phyloP scores from a whole-genome alignment of 2,329 filamentous ascomycete species.

The Cladobotryum mycophilum region DNA sequence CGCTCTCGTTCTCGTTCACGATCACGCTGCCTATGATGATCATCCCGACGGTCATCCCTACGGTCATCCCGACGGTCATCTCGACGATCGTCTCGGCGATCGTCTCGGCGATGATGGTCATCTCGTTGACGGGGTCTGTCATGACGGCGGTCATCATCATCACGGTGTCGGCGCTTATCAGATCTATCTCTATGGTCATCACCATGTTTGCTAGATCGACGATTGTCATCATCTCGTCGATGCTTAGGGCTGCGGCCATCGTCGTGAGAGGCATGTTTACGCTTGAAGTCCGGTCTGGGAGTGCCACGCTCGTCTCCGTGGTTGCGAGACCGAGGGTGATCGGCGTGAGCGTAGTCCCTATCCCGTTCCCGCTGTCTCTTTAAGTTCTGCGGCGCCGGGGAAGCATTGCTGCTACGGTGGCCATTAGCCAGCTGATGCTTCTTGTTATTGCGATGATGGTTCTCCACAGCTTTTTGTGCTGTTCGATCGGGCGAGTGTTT shows the following conservation, averaged over 20 bases:
- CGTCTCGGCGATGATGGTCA: slow-evolving; percentile 24
- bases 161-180: slow-evolving; percentile 24
- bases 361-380: slow-evolving; percentile 44
- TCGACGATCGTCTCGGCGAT: slow-evolving; percentile 16
- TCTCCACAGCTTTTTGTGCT: slow-evolving; percentile 76
- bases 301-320: slow-evolving; percentile 46
- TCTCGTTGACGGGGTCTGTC: slow-evolving; percentile 33
- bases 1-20: slow-evolving; percentile 26
- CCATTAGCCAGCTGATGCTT: slow-evolving; percentile 56
- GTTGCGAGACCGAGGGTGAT: slow-evolving; percentile 46
- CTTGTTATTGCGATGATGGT: slow-evolving; percentile 93
- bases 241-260: slow-evolving; percentile 38
- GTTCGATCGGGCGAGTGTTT: slow-evolving; percentile 72
- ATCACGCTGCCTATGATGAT: slow-evolving; percentile 14
- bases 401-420: slow-evolving; percentile 61
- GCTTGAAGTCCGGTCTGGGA: slow-evolving; percentile 50
- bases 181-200: slow-evolving; percentile 33
- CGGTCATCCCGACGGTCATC: slow-evolving; percentile 19
- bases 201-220: slow-evolving; percentile 31
- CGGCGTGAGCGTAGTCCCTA: slow-evolving; percentile 38
- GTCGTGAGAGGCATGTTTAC: slow-evolving; percentile 52
- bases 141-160: slow-evolving; percentile 25
- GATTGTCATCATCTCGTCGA: slow-evolving; percentile 34
- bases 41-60: slow-evolving; percentile 16
- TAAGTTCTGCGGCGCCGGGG: slow-evolving; percentile 53